Conservation (phyloP, 2,329 filamentous ascomycete genomes). For the Diaporthe sp. region DNA sequence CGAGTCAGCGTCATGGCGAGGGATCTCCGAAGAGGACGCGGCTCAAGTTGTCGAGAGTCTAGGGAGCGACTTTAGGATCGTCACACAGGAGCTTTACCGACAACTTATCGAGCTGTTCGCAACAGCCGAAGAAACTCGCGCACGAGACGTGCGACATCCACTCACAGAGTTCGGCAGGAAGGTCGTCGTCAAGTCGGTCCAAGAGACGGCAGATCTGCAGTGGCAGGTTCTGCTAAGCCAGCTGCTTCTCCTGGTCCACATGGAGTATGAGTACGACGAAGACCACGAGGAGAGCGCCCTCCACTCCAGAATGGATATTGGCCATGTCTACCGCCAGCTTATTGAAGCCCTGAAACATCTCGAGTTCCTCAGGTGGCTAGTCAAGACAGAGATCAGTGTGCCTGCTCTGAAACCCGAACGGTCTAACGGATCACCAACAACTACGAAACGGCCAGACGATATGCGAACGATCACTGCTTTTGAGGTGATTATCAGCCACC, state of each 20-base stretch:
- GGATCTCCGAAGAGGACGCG: conserved; percentile 86
- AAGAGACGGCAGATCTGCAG: conserved; percentile 82
- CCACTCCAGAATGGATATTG: conserved; percentile 73
- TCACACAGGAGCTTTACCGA: conserved; percentile 67
- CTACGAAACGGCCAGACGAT: conserved; percentile 60
- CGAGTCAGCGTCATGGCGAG: conserved; percentile 81
- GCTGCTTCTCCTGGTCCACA: conserved; percentile 85
- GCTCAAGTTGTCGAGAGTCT: conserved; percentile 77
- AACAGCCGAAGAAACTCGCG: conserved; percentile 59
- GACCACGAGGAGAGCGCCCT: conserved; percentile 75
- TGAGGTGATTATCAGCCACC: conserved; percentile 72
- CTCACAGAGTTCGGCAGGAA: conserved; percentile 83
- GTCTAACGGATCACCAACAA: conserved; percentile 47
- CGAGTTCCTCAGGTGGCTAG: conserved; percentile 80
- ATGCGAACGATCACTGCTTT: conserved; percentile 68
- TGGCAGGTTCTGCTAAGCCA: conserved; percentile 85
- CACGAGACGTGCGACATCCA: conserved; percentile 62
- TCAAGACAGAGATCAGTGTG: conserved; percentile 68
- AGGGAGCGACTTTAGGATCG: conserved; percentile 74
- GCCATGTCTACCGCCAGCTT: conserved; percentile 77
- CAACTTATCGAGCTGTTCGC: conserved; percentile 64
- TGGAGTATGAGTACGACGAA: conserved; percentile 82
- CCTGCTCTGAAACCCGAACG: conserved; percentile 59
- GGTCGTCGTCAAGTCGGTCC: conserved; percentile 80
- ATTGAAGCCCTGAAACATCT: conserved; percentile 79